Conservation (phyloP, 345 rosid species). For the Trapa bicornis region DNA sequence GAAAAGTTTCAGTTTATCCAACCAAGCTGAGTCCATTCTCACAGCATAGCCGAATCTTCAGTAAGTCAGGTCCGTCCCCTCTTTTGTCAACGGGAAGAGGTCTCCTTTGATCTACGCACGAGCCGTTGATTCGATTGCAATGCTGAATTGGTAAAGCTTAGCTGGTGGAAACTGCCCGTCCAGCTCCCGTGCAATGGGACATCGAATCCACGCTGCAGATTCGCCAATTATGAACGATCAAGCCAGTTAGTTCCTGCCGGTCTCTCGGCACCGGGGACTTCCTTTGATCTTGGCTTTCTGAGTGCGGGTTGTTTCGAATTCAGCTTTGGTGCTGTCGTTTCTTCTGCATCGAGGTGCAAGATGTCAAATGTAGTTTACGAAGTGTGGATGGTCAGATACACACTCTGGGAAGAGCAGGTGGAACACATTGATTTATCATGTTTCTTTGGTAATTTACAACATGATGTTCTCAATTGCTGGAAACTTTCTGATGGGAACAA, state of each 20-base stretch:
- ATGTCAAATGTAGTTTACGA: no score
- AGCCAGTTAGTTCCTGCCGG: background rate
- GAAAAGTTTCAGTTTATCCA: no score
- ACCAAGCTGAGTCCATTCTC: background rate
- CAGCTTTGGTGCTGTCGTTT: no score
- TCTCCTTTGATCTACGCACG: background rate
- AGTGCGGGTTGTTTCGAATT: background rate
- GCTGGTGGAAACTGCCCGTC: background rate
- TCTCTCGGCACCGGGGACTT: background rate
- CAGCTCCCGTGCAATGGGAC: constrained; percentile 1
- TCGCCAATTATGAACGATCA: constrained; percentile 11
- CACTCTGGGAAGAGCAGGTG: no score
- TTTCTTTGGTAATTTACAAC: no score
- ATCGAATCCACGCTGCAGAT: background rate
- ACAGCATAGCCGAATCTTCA: background rate
- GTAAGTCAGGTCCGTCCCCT: background rate
- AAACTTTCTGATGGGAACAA: no score
- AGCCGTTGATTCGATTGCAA: background rate
- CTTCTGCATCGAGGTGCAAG: no score
- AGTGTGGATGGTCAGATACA: no score
- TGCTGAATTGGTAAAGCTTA: background rate
- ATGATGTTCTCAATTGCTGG: no score
- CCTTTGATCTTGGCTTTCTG: no score
- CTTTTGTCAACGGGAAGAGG: background rate
- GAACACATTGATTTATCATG: no score